Percentiles rank a stretch among this genome's conserved stretches.
Evolutionary conservation across 257 asterid species (phyloP).

Genomic region (Rubia yunnanensis): DNA sequence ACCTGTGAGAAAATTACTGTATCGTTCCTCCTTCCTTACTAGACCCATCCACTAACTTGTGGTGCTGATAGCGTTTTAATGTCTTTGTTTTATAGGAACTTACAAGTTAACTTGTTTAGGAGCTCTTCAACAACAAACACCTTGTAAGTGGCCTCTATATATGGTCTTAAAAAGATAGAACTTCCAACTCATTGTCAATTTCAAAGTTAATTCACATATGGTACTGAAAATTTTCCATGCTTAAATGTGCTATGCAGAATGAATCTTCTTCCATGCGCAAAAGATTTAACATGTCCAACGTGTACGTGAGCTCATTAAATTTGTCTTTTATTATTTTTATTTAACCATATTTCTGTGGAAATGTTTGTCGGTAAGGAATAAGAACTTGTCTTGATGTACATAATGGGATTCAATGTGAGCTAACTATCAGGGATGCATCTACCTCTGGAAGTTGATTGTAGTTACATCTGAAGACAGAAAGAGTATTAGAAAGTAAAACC

Average conservation of each 20-base stretch:
- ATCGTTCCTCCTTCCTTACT: slow-evolving; percentile 5
- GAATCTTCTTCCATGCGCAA: slow-evolving; percentile 31
- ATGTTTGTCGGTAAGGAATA: no score
- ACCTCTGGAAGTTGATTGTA: neutral
- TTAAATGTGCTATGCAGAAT: slow-evolving; percentile 21
- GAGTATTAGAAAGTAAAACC: no score
- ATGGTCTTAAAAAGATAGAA: neutral
- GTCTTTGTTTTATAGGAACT: slow-evolving; percentile 34
- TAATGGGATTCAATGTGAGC: neutral
- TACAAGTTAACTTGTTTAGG: slow-evolving; percentile 58
- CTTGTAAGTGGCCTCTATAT: slow-evolving; percentile 32
- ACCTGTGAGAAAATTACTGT: slow-evolving; percentile 37
- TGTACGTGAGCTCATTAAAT: slow-evolving; percentile 20
- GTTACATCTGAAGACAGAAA: neutral
- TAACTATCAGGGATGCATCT: neutral
- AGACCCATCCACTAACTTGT: neutral
- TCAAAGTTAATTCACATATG: neutral
- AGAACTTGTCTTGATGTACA: neutral
- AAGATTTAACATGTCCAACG: slow-evolving; percentile 27
- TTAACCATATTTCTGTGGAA: no score
- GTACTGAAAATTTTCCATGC: slow-evolving; percentile 17
- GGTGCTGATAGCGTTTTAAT: slow-evolving; percentile 5
- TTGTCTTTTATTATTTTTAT: neutral
- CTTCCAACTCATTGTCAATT: neutral
- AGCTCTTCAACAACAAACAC: slow-evolving; percentile 46